Conservation (phyloP, 2,329 filamentous ascomycete genomes). For the Sarocladium brachiariae region DNA sequence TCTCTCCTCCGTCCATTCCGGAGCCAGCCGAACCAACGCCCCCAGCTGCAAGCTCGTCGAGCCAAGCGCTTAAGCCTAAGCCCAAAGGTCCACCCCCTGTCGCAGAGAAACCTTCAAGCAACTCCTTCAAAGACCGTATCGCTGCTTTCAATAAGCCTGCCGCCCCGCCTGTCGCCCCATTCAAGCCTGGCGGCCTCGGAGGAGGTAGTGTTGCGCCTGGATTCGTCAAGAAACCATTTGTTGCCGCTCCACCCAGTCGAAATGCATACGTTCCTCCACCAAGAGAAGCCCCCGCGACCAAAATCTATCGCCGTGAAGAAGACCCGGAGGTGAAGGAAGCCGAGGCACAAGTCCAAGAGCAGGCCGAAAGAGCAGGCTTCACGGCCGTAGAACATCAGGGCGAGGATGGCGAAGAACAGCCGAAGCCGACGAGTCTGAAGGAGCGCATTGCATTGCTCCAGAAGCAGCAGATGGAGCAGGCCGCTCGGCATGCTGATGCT, state of each 20-base stretch:
- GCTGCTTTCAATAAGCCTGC: conserved; percentile 92
- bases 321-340: conserved; percentile 65
- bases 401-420: conserved; percentile 65
- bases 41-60: conserved; percentile 26
- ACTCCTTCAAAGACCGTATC: conserved; percentile 90
- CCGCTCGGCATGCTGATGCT: conserved; percentile 71
- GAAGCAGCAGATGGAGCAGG: conserved; percentile 87
- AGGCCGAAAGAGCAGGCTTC: conserved; percentile 59
- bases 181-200: conserved; percentile 66
- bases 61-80: conserved; percentile 28
- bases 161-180: conserved; percentile 80
- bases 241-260: conserved; percentile 87
- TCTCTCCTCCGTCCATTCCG: conserved; percentile 20
- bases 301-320: conserved; percentile 79
- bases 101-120: conserved; percentile 64
- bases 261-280: conserved; percentile 80
- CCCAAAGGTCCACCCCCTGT: conserved; percentile 57
- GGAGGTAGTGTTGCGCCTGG: conserved; percentile 45
- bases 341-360: conserved; percentile 58
- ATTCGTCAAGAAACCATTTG: conserved; percentile 96
- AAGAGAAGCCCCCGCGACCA: conserved; percentile 63
- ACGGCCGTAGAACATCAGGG: conserved; percentile 32
- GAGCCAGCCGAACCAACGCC: conserved; percentile 35
- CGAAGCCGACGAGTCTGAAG: conserved; percentile 88
- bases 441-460: conserved; percentile 92